Conservation (phyloP, 2,329 filamentous ascomycete genomes). For the Hymenoscyphus fructigenus region DNA sequence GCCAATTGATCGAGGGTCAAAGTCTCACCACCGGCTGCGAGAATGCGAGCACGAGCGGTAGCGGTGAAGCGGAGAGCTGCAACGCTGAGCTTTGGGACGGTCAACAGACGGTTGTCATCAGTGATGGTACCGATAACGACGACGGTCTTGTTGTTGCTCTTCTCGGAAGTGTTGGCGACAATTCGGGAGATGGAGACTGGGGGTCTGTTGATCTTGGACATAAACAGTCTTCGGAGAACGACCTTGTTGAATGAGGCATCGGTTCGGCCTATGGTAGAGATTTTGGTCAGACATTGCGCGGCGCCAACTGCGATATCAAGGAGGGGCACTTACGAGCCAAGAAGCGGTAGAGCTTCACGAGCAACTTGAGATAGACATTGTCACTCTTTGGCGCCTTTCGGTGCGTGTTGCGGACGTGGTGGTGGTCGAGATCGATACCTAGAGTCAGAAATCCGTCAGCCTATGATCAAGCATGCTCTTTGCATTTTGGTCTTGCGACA, state of each 20-base stretch:
- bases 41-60: slow-evolving; percentile 89
- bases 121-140: slow-evolving; percentile 95
- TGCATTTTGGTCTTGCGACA: slow-evolving; percentile 38
- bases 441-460: slow-evolving; percentile 56
- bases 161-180: slow-evolving; percentile 65
- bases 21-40: slow-evolving; percentile 90
- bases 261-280: slow-evolving; percentile 72
- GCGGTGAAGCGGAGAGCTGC: slow-evolving; percentile 96
- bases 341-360: slow-evolving; percentile 99
- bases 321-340: slow-evolving; percentile 73
- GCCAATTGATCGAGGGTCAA: slow-evolving; percentile 97
- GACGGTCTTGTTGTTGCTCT: slow-evolving; percentile 75
- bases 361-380: slow-evolving; percentile 95
- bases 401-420: slow-evolving; percentile 72
- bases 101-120: slow-evolving; percentile 92
- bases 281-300: neutral
- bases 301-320: neutral
- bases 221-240: slow-evolving; percentile 94
- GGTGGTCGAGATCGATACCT: slow-evolving; percentile 72
- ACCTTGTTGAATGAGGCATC: slow-evolving; percentile 99
- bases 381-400: slow-evolving; percentile 96
- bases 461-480: slow-evolving; percentile 66
- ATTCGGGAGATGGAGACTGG: slow-evolving; percentile 94
- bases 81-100: slow-evolving; percentile 87
- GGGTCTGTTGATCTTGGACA: slow-evolving; percentile 97